Base-by-base conservation (phyloP, 768 basidiomycete species). In the Clitopilus passeckerianus region DNA sequence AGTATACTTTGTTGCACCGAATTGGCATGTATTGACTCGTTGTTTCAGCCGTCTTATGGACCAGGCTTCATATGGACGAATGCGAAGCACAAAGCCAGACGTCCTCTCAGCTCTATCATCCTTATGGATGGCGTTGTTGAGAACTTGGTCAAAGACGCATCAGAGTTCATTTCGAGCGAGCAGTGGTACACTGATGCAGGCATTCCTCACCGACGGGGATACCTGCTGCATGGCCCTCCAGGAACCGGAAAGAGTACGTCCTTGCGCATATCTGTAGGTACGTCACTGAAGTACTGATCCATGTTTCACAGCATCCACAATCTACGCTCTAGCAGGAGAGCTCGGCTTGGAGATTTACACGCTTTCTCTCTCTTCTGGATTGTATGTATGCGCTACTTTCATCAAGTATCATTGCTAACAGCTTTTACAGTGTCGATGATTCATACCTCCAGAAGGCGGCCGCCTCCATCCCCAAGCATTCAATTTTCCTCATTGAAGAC, bases 331-430 rank as follows among this genome's bases (percentile, higher is more conserved):
- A 23, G 79, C 80, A 6, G 80, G 81, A 6, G 90, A 91, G 68
- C 76, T 95, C 9, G 84, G 86, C 5, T 78, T 96, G n/a, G 91
- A 95, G 70, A 93, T 96, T 57, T 95, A 91, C 66, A 74, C 81
- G 0, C 65, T 86, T 14, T 83, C 83, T 0, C 70, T 86, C 0
- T 75, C 82, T 0, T 76, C 81, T 16, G 67, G 71, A 44, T 76
- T 75, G 81, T 84, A 65, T 34, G 77, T 70, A 6, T 34, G 23
- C 53, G 44, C 33, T 41, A n/a, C 41, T n/a, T 22, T 14, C 30
- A 27, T 44, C 35, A 10, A 20, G 33, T 58, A 20, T 44, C 5
- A 23, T 54, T 15, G 34, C 56, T 8, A 43, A 55, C 50, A 43
- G 57, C 24, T 54, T 30, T 65, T 64, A 33, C 59, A 82, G 81